Conservation (phyloP, 1,139 yeast species). For the Suhomyces guaymorum region DNA sequence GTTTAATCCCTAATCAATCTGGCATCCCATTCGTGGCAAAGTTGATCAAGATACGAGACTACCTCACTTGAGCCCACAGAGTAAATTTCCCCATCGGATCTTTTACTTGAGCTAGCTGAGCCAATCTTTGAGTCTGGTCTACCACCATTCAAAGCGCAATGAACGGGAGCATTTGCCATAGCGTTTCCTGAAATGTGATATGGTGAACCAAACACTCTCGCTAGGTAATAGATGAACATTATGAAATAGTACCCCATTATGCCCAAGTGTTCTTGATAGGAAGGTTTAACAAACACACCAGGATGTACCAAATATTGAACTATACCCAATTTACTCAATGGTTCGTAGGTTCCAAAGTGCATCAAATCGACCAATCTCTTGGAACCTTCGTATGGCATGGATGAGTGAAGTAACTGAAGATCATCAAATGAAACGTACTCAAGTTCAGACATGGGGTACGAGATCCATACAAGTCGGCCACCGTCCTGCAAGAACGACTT, state of each 20-base stretch:
- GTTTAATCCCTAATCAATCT: conserved; percentile 1
- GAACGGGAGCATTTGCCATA: conserved; percentile 82
- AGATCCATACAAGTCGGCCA: conserved; percentile 79
- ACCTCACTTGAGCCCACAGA: conserved; percentile 10
- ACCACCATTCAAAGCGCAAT: conserved; percentile 38
- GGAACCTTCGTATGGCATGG: conserved; percentile 86
- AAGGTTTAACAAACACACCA: conserved; percentile 86
- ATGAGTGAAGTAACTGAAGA: conserved; percentile 63
- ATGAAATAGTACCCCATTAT: conserved; percentile 79
- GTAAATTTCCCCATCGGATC: conserved; percentile 4
- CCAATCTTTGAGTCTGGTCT: conserved; percentile 67
- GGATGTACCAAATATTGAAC: conserved; percentile 85
- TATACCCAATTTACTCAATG: conserved; percentile 52
- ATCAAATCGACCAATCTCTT: conserved; percentile 82
- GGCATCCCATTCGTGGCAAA: conserved; percentile 9
- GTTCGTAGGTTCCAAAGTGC: conserved; percentile 68
- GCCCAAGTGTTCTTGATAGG: conserved; percentile 70
- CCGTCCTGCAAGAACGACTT: conserved; percentile 52
- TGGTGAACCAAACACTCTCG: conserved; percentile 78
- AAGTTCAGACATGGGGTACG: conserved; percentile 77
- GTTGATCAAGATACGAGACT: conserved; percentile 9
- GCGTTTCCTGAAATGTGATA: conserved; percentile 86
- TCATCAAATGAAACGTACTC: conserved; percentile 72
- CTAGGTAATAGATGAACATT: conserved; percentile 77
- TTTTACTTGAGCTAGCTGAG: conserved; percentile 56